A percentile compares a stretch with the other conserved stretches of the same genome.
Conservation (phyloP, 2,329 filamentous ascomycete genomes). For the Beauveria australis region DNA sequence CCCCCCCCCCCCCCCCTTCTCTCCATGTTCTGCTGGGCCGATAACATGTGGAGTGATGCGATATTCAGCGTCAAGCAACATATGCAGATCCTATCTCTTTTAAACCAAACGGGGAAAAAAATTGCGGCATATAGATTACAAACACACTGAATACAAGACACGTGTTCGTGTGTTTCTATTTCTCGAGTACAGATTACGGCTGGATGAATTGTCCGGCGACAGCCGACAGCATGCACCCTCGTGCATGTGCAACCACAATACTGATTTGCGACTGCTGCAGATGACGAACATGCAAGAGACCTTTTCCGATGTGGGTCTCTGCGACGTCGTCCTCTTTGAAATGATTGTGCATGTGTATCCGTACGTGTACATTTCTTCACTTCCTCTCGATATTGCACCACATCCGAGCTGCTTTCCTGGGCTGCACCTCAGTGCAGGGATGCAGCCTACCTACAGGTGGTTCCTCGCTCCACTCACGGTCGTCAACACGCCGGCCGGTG, state of each 20-base stretch:
- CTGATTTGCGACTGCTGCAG: not conserved
- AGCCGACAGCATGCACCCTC: not conserved
- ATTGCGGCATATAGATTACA: no score
- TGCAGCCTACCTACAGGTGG: not conserved
- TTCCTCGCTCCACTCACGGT: constrained; percentile 6
- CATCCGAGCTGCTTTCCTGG: not conserved
- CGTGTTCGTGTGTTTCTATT: not conserved
- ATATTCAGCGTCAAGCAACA: not conserved
- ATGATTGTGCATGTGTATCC: not conserved
- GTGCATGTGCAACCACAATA: not conserved
- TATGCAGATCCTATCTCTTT: not conserved
- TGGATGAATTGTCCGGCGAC: not conserved
- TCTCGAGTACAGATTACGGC: not conserved
- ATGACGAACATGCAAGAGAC: not conserved
- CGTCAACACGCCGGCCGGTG: not conserved
- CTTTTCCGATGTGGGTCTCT: not conserved
- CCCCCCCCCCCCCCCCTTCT: no score
- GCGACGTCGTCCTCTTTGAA: not conserved
- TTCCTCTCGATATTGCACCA: not conserved
- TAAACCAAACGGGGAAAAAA: no score
- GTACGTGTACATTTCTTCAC: not conserved
- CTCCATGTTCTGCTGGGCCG: not conserved
- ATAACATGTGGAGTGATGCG: not conserved
- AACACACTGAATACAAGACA: not conserved
- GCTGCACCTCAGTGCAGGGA: not conserved